Evolutionary conservation across 306 rosid species (phyloP), one percentile per base, ranked within the genome.

Genomic region (Fagus sylvatica): DNA sequence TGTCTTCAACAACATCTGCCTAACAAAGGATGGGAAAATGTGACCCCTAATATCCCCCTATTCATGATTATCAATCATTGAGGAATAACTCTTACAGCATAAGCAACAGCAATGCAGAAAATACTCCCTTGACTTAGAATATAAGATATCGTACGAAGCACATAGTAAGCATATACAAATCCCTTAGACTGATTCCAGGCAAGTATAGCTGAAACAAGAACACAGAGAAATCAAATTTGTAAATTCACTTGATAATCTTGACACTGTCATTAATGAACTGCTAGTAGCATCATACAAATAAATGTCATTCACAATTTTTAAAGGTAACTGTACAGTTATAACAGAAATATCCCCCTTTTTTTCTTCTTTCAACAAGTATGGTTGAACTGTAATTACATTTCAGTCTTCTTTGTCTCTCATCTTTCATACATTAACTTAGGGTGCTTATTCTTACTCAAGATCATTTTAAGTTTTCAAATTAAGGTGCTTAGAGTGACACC

Each of bases 121-220:
- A 82, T 83, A 76, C 90, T 90, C 46, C 96, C 93, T 84, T 87
- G 91, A 85, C 88, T 90, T 59, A 90, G 74, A 62, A 90, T 88
- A 74, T 73, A 79, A n/a, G 96, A 83, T 83, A 90, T 22, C 33
- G 88, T 88, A 65, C 87, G 87, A 46, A 85, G 60, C 59, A 72
- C 91, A 11, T 90, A 88, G 76, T 90, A 90, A 64, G 88, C 91
- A 74, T 90, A 90, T 68, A 90, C 91, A 74, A 78, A 85, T 80
- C 64, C 88, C 82, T 80, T 84, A 2, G 91, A 79, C 6, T 83
- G 87, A 72, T 87, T 71, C 92, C 87, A 85, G 6, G 82, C 86
- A 78, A 90, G 92, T 78, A 90, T 66, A 61, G 81, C 96, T 88
- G 83, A 40, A 80, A 74, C 72, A 77, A 71, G 33, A 75, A 33